Conservation (phyloP, 495 filamentous ascomycete genomes). For the Podospora tetraspora region DNA sequence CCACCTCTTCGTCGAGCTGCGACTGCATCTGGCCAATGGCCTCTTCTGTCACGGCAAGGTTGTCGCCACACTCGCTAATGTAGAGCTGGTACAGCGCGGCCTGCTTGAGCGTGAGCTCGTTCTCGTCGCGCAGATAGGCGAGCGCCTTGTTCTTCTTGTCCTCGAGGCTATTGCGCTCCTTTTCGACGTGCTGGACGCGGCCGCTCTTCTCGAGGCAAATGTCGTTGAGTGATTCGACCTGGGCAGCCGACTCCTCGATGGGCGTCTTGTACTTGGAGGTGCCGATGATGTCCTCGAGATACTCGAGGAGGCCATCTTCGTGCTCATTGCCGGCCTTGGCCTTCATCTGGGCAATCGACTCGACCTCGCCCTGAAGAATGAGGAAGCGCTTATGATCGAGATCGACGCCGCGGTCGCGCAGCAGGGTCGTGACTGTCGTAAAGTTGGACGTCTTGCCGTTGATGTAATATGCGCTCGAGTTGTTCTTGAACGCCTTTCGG, state of each 20-base stretch:
- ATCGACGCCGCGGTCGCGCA: conserved; percentile 84
- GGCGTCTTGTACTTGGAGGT: conserved; percentile 96
- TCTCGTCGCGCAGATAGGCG: conserved; percentile 83
- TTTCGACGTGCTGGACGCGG: conserved; percentile 95
- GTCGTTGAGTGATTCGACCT: conserved; percentile 89
- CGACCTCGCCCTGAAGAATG: conserved; percentile 95
- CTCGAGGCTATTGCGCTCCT: conserved; percentile 85
- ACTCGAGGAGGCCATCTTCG: conserved; percentile 93
- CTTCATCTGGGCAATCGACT: conserved; percentile 99
- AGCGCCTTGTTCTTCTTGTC: conserved; percentile 96
- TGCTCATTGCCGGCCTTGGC: conserved; percentile 90
- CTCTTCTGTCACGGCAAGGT: conserved; percentile 83
- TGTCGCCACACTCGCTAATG: conserved; percentile 78
- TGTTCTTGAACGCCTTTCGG: conserved; percentile 93
- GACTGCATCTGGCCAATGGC: conserved; percentile 85
- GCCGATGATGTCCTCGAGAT: conserved; percentile 96
- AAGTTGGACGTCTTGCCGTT: conserved; percentile 84
- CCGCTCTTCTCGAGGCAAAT: conserved; percentile 89
- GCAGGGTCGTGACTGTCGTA: conserved; percentile 80
- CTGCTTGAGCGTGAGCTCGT: conserved; percentile 84
- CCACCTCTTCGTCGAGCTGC: conserved; percentile 78
- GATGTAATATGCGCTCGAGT: conserved; percentile 96
- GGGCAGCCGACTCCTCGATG: conserved; percentile 84
- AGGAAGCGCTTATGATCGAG: conserved; percentile 97
- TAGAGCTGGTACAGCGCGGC: conserved; percentile 87